A percentile compares a stretch with the other conserved stretches of the same genome.
Conservation (phyloP, 2,329 filamentous ascomycete species). For the Colletotrichum eremochloae region DNA sequence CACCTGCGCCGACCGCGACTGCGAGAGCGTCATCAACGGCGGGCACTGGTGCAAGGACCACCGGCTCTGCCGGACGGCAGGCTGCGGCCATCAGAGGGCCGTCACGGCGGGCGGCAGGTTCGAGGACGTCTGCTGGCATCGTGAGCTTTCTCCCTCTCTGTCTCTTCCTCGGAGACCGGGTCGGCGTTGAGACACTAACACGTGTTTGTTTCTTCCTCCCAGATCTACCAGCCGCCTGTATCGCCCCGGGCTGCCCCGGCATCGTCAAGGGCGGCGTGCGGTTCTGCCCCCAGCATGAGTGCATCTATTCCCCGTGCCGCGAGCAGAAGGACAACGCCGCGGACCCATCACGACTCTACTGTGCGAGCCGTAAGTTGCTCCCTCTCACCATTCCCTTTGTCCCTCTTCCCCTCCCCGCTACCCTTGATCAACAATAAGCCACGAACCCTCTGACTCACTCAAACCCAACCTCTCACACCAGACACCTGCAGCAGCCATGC, state of each 20-base stretch:
- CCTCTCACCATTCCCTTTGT: too few species aligned
- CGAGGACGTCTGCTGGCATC: constrained; percentile 36
- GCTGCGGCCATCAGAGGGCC: constrained; percentile 12
- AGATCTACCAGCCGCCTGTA: constrained; percentile 24
- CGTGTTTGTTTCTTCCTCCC: fast-evolving
- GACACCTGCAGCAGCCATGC: constrained; percentile 33
- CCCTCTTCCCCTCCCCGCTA: neutral
- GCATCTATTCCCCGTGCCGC: constrained; percentile 30
- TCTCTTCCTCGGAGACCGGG: neutral
- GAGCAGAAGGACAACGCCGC: constrained; percentile 25
- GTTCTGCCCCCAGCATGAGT: constrained; percentile 38
- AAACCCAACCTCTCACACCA: neutral
- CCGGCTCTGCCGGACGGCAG: constrained; percentile 41
- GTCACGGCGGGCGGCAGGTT: constrained; percentile 10
- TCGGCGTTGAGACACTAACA: neutral
- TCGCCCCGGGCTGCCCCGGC: neutral
- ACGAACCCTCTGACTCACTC: neutral
- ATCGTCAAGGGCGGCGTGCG: constrained; percentile 1
- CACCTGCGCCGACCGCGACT: constrained; percentile 39
- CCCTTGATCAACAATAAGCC: neutral
- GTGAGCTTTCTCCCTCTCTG: constrained; percentile 10
- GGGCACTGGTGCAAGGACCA: constrained; percentile 43
- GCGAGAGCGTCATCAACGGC: constrained; percentile 38
- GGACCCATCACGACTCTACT: constrained; percentile 26
- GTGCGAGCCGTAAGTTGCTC: constrained; percentile 27